phyloP scores from a whole-genome alignment of 768 basidiomycete genomes.

The Nidularia pulvinata region DNA sequence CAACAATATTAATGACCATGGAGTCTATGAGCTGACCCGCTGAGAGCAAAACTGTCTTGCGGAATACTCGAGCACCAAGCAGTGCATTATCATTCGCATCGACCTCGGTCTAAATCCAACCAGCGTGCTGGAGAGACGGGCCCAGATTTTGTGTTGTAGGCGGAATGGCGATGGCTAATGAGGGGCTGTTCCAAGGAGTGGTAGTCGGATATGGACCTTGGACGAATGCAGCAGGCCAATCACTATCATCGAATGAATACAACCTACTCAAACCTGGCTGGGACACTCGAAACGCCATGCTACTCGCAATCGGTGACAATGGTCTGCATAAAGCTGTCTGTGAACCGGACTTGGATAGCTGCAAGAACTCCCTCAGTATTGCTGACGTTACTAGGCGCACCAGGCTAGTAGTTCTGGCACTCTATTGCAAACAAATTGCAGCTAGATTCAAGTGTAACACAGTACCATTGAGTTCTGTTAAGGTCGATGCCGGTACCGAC shows the following conservation, averaged over 20 bases:
- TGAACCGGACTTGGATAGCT: conserved; percentile 24
- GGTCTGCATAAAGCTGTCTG: conserved; percentile 22
- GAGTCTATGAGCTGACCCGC: conserved; percentile 13
- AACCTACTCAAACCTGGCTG: conserved; percentile 22
- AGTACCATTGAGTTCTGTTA: conserved; percentile 18
- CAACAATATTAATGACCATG: conserved; percentile 18
- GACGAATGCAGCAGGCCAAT: conserved; percentile 22
- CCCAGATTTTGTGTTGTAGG: conserved; percentile 10
- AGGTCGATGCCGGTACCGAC: conserved; percentile 17
- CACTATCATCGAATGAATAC: conserved; percentile 24
- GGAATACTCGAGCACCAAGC: conserved; percentile 22
- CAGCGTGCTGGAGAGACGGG: conserved; percentile 14
- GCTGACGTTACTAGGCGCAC: conserved; percentile 5
- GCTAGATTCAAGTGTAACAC: conserved; percentile 17
- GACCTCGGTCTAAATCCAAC: conserved; percentile 30
- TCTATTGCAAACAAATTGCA: conserved; percentile 30
- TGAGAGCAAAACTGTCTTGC: conserved; percentile 18
- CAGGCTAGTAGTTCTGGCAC: conserved; percentile 3
- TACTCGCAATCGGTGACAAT: conserved; percentile 26
- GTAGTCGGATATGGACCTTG: conserved; percentile 5
- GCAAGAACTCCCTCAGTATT: conserved; percentile 26
- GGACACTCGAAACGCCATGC: conserved; percentile 17
- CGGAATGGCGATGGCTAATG: conserved; percentile 3
- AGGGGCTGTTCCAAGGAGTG: background rate
- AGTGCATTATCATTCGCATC: conserved; percentile 7